Evolutionary conservation across 2,329 filamentous ascomycete genomes (phyloP), one percentile per base, ranked within the genome.

Genomic region (Alternaria metachromatica): DNA sequence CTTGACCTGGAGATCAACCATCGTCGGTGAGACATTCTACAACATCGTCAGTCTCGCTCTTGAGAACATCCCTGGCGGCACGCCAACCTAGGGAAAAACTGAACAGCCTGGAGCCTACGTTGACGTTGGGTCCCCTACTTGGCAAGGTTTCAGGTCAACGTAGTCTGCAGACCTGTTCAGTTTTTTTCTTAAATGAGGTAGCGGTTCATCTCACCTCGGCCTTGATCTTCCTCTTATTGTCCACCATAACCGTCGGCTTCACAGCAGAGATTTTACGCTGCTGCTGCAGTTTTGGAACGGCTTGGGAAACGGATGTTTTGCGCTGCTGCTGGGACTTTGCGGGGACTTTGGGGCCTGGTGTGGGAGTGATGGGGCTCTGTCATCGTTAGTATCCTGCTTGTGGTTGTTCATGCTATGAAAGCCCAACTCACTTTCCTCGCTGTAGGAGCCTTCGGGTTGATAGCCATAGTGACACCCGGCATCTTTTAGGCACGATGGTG

Each of bases 201-300:
- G 28, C 26, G 28, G 28, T 13, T 7, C 12, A 13, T 57, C 61
- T 60, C 15, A 66, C 70, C 41, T 54, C 60, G 10, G 28, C 37
- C 45, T 64, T 55, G 46, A 55, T 37, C 25, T 66, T 67, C 26
- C 65, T 58, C 58, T 68, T 69, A 25, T 41, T 44, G 13, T 33
- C 44, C 9, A 30, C 49, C 12, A 30, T 20, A 7, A 8, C 18
- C 26, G 57, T 18, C 12, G 20, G 18, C 20, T 55, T 21, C 21
- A 15, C 10, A 33, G 21, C 6, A 21, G 53, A 28, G 11, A 3
- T 48, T 15, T 49, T 21, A 3, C 43, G 58, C 30, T 18, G 30
- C 30, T 64, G 62, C 8, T 51, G n/a, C n/a, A n/a, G n/a, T n/a
- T n/a, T n/a, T n/a, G n/a, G n/a, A n/a, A n/a, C n/a, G n/a, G n/a